Evolutionary conservation across 1,139 yeast species (phyloP).

Genomic region (Lodderomyces metapsilosis): DNA sequence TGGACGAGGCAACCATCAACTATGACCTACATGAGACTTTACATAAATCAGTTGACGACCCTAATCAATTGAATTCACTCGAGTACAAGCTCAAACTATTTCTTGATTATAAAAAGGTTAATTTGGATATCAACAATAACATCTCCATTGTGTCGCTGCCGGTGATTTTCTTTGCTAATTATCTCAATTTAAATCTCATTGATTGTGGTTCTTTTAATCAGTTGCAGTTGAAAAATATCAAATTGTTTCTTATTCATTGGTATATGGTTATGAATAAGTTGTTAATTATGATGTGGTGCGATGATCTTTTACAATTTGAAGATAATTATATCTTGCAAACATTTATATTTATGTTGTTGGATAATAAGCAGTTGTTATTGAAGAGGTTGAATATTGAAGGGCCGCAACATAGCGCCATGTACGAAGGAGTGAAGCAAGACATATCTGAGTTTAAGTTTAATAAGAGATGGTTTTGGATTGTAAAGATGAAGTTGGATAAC

Average conservation of each 20-base stretch:
- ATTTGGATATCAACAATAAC: constrained; percentile 38
- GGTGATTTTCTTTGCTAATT: constrained; percentile 27
- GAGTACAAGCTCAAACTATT: constrained; percentile 13
- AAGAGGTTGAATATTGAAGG: constrained; percentile 7
- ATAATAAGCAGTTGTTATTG: constrained; percentile 14
- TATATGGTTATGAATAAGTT: constrained; percentile 36
- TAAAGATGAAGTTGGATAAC: constrained; percentile 24
- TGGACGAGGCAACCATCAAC: constrained; percentile 36
- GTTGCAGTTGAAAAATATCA: constrained; percentile 18
- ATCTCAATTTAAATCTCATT: constrained; percentile 16
- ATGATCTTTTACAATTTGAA: constrained; percentile 17
- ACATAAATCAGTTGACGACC: constrained; percentile 12
- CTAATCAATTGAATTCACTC: constrained; percentile 7
- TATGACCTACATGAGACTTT: constrained; percentile 6
- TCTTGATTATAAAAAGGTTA: constrained; percentile 20
- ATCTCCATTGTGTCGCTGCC: constrained; percentile 47
- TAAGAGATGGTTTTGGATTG: constrained; percentile 27
- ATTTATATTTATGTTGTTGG: constrained; percentile 24
- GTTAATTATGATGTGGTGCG: constrained; percentile 22
- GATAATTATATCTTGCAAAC: constrained; percentile 32
- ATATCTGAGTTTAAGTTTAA: constrained; percentile 20
- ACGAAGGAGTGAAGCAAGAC: constrained; percentile 14
- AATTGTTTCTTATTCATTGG: constrained; percentile 37
- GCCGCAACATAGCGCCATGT: not conserved
- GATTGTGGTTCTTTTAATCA: constrained; percentile 17